phyloP scores from a whole-genome alignment of 768 basidiomycete genomes.

The Phlebiopsis gigantea region DNA sequence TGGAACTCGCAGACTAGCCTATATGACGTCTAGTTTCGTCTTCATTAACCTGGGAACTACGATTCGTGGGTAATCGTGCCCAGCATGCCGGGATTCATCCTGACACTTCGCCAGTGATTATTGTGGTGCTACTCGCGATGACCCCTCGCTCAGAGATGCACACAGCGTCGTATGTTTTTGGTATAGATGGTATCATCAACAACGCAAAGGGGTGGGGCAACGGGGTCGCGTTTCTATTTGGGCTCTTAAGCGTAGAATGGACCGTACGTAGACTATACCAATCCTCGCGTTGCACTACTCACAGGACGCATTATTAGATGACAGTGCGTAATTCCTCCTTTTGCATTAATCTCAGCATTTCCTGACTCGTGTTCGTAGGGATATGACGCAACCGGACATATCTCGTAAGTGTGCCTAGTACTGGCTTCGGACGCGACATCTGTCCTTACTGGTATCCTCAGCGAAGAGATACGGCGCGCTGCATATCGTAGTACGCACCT shows the following conservation, averaged over 20 bases:
- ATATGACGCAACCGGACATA: slow-evolving; percentile 78
- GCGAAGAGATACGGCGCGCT: slow-evolving; percentile 74
- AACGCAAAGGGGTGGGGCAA: slow-evolving; percentile 73
- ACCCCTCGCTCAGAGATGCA: slow-evolving; percentile 77
- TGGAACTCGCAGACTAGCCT: slow-evolving; percentile 68
- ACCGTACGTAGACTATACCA: no score
- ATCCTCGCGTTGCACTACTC: slow-evolving; percentile 4
- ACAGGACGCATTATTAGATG: no score
- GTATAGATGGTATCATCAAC: slow-evolving; percentile 65
- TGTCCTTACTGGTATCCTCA: slow-evolving; percentile 27
- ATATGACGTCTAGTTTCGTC: slow-evolving; percentile 69
- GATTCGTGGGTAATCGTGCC: slow-evolving; percentile 27
- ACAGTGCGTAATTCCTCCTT: slow-evolving; percentile 35
- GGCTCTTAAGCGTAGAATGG: slow-evolving; percentile 83
- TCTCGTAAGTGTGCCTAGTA: slow-evolving; percentile 50
- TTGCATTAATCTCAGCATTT: no score
- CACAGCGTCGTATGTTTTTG: slow-evolving; percentile 73
- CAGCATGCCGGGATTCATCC: background rate
- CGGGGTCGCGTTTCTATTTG: slow-evolving; percentile 80
- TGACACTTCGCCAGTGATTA: slow-evolving; percentile 52
- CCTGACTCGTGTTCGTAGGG: slow-evolving; percentile 46
- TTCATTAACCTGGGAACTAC: slow-evolving; percentile 85
- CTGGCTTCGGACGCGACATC: no score
- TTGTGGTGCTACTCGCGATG: slow-evolving; percentile 76
- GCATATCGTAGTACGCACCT: slow-evolving; percentile 57